phyloP scores from a whole-genome alignment of 371 early-diverging fungal genomes.

The Mucor circinelloides region DNA sequence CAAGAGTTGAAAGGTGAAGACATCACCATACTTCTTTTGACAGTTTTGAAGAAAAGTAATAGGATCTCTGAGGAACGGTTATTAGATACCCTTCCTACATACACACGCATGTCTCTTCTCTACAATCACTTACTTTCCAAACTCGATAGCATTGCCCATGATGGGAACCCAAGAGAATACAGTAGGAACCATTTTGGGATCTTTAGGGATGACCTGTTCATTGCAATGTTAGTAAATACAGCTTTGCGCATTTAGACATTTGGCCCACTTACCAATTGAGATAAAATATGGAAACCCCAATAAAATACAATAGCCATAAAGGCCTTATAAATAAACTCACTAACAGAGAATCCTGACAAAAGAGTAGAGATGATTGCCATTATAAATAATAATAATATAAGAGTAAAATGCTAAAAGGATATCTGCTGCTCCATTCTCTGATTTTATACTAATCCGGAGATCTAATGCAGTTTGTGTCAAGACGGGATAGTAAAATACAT shows the following conservation, averaged over 20 bases:
- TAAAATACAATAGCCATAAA: conserved; percentile 30
- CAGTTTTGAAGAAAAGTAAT: conserved; percentile 78
- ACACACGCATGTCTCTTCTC: not conserved
- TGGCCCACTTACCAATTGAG: conserved; percentile 39
- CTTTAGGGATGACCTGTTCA: conserved; percentile 44
- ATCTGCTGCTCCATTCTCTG: not conserved
- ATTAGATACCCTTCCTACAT: not conserved
- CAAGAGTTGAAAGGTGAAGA: conserved; percentile 91
- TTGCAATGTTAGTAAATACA: not conserved
- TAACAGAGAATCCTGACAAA: conserved; percentile 6
- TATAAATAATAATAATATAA: conserved; percentile 3
- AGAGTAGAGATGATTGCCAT: conserved; percentile 32
- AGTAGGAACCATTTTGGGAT: conserved; percentile 77
- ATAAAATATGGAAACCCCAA: conserved; percentile 42
- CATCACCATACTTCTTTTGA: conserved; percentile 80
- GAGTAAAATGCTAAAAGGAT: not conserved
- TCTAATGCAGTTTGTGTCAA: conserved; percentile 9
- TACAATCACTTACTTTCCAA: conserved; percentile 67
- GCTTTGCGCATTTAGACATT: not conserved
- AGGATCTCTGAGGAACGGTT: conserved; percentile 61
- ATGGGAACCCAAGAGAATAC: conserved; percentile 89
- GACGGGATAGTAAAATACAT: not conserved
- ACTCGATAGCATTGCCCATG: conserved; percentile 84
- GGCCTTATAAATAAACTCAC: conserved; percentile 31
- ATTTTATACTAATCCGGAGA: conserved; percentile 1